phyloP scores from a whole-genome alignment of 106 monocot species.

The Posidonia australis region DNA sequence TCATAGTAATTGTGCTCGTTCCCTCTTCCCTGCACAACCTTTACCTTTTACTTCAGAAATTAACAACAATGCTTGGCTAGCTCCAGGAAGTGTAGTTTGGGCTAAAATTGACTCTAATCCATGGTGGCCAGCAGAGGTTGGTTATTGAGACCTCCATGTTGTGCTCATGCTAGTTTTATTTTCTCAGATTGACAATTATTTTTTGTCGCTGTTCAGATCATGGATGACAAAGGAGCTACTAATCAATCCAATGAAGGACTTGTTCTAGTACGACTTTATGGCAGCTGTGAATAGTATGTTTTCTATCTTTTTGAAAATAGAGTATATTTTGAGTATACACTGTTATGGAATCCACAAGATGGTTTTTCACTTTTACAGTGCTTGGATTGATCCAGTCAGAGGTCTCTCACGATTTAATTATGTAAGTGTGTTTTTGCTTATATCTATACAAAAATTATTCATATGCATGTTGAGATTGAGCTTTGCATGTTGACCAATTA shows the following conservation, averaged over 20 bases:
- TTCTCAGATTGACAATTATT: background rate
- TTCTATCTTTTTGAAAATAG: too few relatives aligned
- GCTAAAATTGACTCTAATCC: conserved; percentile 27
- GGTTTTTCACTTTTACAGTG: conserved; percentile 12
- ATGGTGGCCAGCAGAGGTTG: conserved; percentile 63
- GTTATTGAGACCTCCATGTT: background rate
- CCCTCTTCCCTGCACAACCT: too few relatives aligned
- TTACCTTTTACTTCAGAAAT: too few relatives aligned
- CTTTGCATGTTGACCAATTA: background rate
- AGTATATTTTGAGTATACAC: too few relatives aligned
- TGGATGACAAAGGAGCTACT: conserved; percentile 14
- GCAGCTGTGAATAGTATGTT: conserved; percentile 15
- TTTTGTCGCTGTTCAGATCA: conserved; percentile 18
- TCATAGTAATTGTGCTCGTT: too few relatives aligned
- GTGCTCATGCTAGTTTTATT: background rate
- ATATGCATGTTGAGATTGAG: background rate
- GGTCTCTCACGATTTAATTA: conserved; percentile 34
- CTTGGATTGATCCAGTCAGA: conserved; percentile 34
- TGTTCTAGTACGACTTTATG: conserved; percentile 26
- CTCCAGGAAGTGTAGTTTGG: conserved; percentile 46
- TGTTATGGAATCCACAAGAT: too few relatives aligned
- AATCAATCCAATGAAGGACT: conserved; percentile 1
- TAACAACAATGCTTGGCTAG: conserved; percentile 19
- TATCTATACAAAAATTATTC: background rate
- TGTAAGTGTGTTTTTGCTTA: conserved; percentile 28